Evolutionary conservation across 768 basidiomycete genomes (phyloP).

Genomic region (Hygrophoropsis aurantiaca): DNA sequence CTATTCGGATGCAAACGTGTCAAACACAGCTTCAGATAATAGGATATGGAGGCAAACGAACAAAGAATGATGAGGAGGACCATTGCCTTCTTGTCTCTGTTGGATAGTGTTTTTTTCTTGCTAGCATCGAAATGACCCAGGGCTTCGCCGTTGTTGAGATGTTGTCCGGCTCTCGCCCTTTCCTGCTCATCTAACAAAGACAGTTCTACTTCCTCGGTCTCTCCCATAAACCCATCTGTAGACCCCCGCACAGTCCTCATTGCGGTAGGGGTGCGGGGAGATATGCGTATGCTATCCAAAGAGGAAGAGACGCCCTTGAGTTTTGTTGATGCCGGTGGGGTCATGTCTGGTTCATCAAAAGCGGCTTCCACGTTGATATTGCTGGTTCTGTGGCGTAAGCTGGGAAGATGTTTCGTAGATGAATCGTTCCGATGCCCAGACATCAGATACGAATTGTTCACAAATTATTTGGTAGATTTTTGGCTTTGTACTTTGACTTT

Average conservation of each 20-base stretch:
- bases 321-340: conserved; percentile 30
- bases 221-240: conserved; percentile 22
- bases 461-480: neutral
- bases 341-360: conserved; percentile 21
- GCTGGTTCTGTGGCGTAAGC: conserved; percentile 27
- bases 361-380: conserved; percentile 41
- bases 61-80: conserved; percentile 83
- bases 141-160: conserved; percentile 36
- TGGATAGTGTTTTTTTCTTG: conserved; percentile 53
- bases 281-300: conserved; percentile 56
- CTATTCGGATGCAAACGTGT: conserved; percentile 33
- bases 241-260: conserved; percentile 34
- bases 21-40: conserved; percentile 13
- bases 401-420: conserved; percentile 24
- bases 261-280: conserved; percentile 47
- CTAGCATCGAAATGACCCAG: conserved; percentile 32
- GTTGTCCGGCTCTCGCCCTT: conserved; percentile 43
- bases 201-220: conserved; percentile 60
- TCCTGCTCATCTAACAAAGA: conserved; percentile 60
- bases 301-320: conserved; percentile 58
- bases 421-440: conserved; percentile 22
- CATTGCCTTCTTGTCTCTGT: conserved; percentile 83
- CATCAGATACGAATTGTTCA: conserved; percentile 17
- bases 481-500: too few relatives aligned
- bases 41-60: conserved; percentile 42